Evolutionary conservation across 306 rosid species (phyloP).

Genomic region (Alnus rubra): DNA sequence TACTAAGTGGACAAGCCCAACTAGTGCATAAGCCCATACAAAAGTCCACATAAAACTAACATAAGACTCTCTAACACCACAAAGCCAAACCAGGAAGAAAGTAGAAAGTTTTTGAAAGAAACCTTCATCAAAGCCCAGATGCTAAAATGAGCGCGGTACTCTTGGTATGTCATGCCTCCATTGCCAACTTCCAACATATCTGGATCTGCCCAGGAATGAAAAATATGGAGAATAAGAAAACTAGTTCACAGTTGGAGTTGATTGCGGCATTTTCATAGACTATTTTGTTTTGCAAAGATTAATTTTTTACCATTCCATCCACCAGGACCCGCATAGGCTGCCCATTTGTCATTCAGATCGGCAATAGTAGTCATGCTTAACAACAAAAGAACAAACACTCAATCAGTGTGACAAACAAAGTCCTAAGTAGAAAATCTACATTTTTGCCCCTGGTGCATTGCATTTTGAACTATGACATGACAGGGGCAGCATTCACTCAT

Average conservation of each 20-base stretch:
- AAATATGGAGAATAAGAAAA: constrained; percentile 26
- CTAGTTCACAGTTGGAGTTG: constrained; percentile 17
- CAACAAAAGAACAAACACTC: constrained; percentile 25
- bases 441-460: background rate
- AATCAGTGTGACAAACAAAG: constrained; percentile 28
- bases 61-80: background rate
- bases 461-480: constrained; percentile 16
- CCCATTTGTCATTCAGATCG: constrained; percentile 93
- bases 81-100: constrained; percentile 14
- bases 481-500: constrained; percentile 15
- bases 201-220: constrained; percentile 62
- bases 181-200: constrained; percentile 99
- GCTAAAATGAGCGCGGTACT: constrained; percentile 95
- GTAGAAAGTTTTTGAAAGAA: constrained; percentile 2
- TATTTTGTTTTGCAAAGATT: constrained; percentile 21
- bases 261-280: constrained; percentile 18
- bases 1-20: background rate
- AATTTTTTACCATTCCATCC: constrained; percentile 91
- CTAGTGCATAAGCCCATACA: background rate
- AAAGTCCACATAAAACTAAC: background rate
- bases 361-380: constrained; percentile 90
- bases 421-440: constrained; percentile 2
- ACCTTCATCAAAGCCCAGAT: constrained; percentile 99
- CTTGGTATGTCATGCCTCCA: constrained; percentile 90
- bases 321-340: constrained; percentile 97